phyloP scores from a whole-genome alignment of 2,329 filamentous ascomycete species.

The Cladosporium cucumerinum region DNA sequence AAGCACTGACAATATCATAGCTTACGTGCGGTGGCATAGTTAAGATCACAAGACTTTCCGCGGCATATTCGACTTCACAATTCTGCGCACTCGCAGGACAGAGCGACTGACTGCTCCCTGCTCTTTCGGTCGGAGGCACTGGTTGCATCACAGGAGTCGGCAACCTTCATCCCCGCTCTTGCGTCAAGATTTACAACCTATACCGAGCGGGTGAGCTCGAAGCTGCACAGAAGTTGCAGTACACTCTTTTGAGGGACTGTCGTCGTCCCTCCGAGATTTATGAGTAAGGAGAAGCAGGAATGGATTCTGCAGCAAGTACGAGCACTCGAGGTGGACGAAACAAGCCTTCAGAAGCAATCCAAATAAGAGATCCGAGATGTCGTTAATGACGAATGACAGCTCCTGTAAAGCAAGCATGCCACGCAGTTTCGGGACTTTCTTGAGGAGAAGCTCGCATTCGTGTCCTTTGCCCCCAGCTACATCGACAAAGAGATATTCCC shows the following conservation, averaged over 20 bases:
- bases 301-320: constrained; percentile 42
- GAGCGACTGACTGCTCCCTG: constrained; percentile 51
- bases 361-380: neutral
- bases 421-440: neutral
- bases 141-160: constrained; percentile 63
- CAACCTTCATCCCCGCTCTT: constrained; percentile 59
- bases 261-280: constrained; percentile 51
- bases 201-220: constrained; percentile 34
- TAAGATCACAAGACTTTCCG: constrained; percentile 42
- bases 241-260: constrained; percentile 53
- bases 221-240: constrained; percentile 50
- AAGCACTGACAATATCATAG: constrained; percentile 8
- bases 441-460: neutral
- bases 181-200: constrained; percentile 34
- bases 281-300: constrained; percentile 44
- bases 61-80: constrained; percentile 35
- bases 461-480: neutral
- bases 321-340: constrained; percentile 33
- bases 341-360: constrained; percentile 23
- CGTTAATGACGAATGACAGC: neutral
- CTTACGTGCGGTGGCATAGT: constrained; percentile 40
- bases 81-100: constrained; percentile 43
- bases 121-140: constrained; percentile 55
- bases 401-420: neutral
- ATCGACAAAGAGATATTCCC: constrained; percentile 11